Conservation (phyloP, 306 rosid species). For the Parietaria judaica region DNA sequence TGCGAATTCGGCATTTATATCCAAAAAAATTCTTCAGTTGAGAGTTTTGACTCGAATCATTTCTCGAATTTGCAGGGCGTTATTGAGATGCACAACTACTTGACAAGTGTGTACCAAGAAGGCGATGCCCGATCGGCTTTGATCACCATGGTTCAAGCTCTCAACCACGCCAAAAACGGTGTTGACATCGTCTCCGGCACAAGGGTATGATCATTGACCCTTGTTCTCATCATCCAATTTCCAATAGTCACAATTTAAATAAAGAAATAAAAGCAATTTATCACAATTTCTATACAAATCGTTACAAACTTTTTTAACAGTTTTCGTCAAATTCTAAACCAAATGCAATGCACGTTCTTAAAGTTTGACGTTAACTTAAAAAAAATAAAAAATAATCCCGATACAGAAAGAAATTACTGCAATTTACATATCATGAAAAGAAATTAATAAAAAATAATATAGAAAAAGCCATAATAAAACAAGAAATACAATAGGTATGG, state of each 20-base stretch:
- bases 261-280: background rate
- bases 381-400: too few relatives aligned
- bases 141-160: slow-evolving; percentile 99
- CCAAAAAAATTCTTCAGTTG: too few relatives aligned
- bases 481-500: too few relatives aligned
- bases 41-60: background rate
- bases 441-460: too few relatives aligned
- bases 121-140: slow-evolving; percentile 98
- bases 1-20: background rate
- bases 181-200: slow-evolving; percentile 98
- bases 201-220: slow-evolving; percentile 39
- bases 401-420: too few relatives aligned
- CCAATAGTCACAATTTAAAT: background rate
- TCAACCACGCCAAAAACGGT: slow-evolving; percentile 97
- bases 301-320: too few relatives aligned
- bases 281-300: too few relatives aligned
- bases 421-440: too few relatives aligned
- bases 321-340: too few relatives aligned
- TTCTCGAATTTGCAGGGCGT: slow-evolving; percentile 60
- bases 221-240: slow-evolving; percentile 3
- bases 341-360: too few relatives aligned
- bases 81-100: slow-evolving; percentile 99
- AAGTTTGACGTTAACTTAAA: too few relatives aligned
- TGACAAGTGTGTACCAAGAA: slow-evolving; percentile 97
- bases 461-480: too few relatives aligned